Percentiles rank a stretch among this genome's conserved stretches.
Conservation (phyloP, 768 basidiomycete species). For the Agrocybe praecox region DNA sequence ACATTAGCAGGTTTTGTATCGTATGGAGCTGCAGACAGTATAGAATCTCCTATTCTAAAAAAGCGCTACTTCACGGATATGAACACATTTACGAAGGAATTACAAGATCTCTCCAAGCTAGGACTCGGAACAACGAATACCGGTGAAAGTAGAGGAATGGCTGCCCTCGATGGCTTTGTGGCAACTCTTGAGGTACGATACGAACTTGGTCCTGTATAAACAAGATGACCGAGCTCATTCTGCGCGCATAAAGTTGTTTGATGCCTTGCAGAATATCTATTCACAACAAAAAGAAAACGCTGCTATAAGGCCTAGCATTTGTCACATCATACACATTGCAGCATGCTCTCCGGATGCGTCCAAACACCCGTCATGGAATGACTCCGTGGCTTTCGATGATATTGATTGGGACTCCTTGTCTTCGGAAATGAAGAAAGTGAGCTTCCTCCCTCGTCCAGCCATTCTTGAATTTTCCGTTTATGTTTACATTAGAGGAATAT, state of each 20-base stretch:
- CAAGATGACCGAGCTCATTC: too few relatives aligned
- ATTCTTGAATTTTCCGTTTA: neutral
- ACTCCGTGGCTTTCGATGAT: slow-evolving; percentile 43
- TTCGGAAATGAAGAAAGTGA: slow-evolving; percentile 61
- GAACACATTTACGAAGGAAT: slow-evolving; percentile 38
- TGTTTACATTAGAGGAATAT: slow-evolving; percentile 54
- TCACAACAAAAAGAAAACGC: slow-evolving; percentile 20
- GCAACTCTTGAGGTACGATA: slow-evolving; percentile 65
- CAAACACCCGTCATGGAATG: slow-evolving; percentile 58
- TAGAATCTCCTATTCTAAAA: slow-evolving; percentile 55
- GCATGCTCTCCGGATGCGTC: slow-evolving; percentile 57
- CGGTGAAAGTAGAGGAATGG: slow-evolving; percentile 56
- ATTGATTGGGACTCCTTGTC: slow-evolving; percentile 66
- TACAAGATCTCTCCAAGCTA: slow-evolving; percentile 47
- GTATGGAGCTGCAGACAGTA: slow-evolving; percentile 62
- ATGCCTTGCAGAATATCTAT: slow-evolving; percentile 32
- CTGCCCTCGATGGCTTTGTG: slow-evolving; percentile 70
- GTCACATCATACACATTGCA: slow-evolving; percentile 65
- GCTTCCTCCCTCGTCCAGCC: neutral
- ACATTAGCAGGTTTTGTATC: slow-evolving; percentile 52
- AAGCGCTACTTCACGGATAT: slow-evolving; percentile 59
- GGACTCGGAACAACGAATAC: slow-evolving; percentile 61
- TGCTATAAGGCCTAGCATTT: slow-evolving; percentile 7
- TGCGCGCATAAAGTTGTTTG: slow-evolving; percentile 36
- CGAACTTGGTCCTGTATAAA: neutral